Evolutionary conservation across 177 flowering plant species (phyloP), one percentile per base, ranked within the genome.

Genomic region (Vitis hybrid): DNA sequence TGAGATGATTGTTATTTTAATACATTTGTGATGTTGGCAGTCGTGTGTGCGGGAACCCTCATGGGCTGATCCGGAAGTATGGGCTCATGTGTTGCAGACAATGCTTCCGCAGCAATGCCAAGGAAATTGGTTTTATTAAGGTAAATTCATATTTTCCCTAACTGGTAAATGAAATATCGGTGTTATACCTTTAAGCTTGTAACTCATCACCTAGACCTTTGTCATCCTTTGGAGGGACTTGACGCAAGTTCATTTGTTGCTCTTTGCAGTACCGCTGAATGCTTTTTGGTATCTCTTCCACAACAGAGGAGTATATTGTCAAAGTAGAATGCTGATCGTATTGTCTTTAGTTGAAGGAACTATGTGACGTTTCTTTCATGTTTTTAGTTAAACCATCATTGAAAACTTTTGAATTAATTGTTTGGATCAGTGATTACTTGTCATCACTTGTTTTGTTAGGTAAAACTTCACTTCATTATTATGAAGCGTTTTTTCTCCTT

Each of bases 41-140:
- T 63, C 84, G 82, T 11, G 82, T 79, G 60, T 79, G 82, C 18
- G 84, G 84, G 8, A 81, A 81, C 67, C 75, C 80, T 14, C 80
- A 79, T 71, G 82, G 72, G 14, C n/a, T 81, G 56, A 79, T 76
- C 60, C 27, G 84, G 72, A 81, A 81, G 73, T 78, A 79, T 50
- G 84, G 78, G 19, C 74, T 81, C 35, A 79, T 76, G 78, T 79
- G 82, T 48, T 81, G 84, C 80, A 76, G 84, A 51, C 84, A 81
- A 54, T 81, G 84, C 76, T 81, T 81, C 72, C 80, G 80, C 63
- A 81, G 84, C 82, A 81, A 81, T 21, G 84, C 84, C 68, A 81
- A 81, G 74, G 82, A 78, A 62, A 81, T 81, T 64, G 82, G 82
- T 14, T 81, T 81, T 74, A 79, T 81, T 64, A 81, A 81, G 82